Evolutionary conservation across 495 filamentous ascomycete species (phyloP), one percentile per base, ranked within the genome.

Genomic region (Annulohypoxylon moriforme): DNA sequence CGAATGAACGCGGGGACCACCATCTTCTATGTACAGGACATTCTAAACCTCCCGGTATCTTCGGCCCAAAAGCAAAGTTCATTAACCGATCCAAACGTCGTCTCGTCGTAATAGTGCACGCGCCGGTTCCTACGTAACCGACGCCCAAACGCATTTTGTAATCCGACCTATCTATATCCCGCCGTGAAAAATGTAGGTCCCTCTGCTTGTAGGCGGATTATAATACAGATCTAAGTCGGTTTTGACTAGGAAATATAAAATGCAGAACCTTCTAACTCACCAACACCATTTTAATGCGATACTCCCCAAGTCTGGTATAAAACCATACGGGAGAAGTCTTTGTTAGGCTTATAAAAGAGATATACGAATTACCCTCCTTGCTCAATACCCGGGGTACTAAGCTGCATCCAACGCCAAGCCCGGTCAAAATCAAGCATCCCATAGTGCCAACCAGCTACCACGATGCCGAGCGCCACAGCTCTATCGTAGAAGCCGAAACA

Each of bases 251-350:
- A 24, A 61, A 16, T 11, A 40, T 18, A 29, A 63, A 47, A 58
- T 46, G 25, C n/a, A 65, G 25, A 56, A 4, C 55, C 38, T 40
- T 47, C 55, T 29, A 61, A 31, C 55, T 53, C 47, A 49, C 60
- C 47, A 69, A 69, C 71, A 46, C 71, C 71, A 57, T 27, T 69
- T 63, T 67, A 67, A 73, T 73, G 66, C 71, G 50, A 46, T 42
- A 47, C 57, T 66, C 61, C 62, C 29, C 3, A 20, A 25, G 50
- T 44, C 58, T 63, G 31, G 27, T 69, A 69, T 50, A 63, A 58
- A 42, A 63, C 57, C 66, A 58, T 59, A 58, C 36, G 50, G 34
- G 38, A 50, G 16, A 57, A 65, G 66, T 69, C 70, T 68, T 50
- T 63, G 60, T 73, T 44, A 18, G 57, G 71, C 62, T n/a, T n/a